phyloP scores from a whole-genome alignment of 495 filamentous ascomycete species.

The Aspergillus cavernicola region DNA sequence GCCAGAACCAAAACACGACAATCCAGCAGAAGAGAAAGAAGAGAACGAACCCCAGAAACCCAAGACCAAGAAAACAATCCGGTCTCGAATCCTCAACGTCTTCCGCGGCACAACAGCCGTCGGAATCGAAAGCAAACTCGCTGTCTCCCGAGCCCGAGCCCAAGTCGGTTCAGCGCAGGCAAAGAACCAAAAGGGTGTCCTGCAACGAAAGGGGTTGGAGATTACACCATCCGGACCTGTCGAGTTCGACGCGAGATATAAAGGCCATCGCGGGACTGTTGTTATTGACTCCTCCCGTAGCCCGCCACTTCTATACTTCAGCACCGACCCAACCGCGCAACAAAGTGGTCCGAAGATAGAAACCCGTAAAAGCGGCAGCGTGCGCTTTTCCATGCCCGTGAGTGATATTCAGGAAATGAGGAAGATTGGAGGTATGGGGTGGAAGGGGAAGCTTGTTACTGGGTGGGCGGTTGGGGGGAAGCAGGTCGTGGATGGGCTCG shows the following conservation, averaged over 20 bases:
- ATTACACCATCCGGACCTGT: slow-evolving; percentile 58
- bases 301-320: slow-evolving; percentile 40
- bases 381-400: slow-evolving; percentile 49
- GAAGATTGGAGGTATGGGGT: slow-evolving; percentile 82
- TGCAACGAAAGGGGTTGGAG: slow-evolving; percentile 46
- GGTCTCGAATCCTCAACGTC: slow-evolving; percentile 57
- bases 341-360: slow-evolving; percentile 33
- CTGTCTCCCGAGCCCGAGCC: slow-evolving; percentile 65
- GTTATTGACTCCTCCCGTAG: slow-evolving; percentile 60
- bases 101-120: slow-evolving; percentile 68
- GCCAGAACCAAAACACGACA: slow-evolving; percentile 5
- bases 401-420: slow-evolving; percentile 64
- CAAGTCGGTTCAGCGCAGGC: slow-evolving; percentile 62
- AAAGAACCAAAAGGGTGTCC: slow-evolving; percentile 65
- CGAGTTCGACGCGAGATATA: slow-evolving; percentile 67
- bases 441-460: slow-evolving; percentile 85
- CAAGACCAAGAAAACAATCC: slow-evolving; percentile 41
- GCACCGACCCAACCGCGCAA: slow-evolving; percentile 41
- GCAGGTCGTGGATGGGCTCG: slow-evolving; percentile 74
- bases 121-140: slow-evolving; percentile 63
- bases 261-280: slow-evolving; percentile 68
- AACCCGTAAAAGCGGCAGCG: slow-evolving; percentile 37
- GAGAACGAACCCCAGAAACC: slow-evolving; percentile 16
- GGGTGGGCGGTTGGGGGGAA: slow-evolving; percentile 69
- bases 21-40: slow-evolving; percentile 20